phyloP scores from a whole-genome alignment of 805 yeast species.

The Yamadazyma sp. region DNA sequence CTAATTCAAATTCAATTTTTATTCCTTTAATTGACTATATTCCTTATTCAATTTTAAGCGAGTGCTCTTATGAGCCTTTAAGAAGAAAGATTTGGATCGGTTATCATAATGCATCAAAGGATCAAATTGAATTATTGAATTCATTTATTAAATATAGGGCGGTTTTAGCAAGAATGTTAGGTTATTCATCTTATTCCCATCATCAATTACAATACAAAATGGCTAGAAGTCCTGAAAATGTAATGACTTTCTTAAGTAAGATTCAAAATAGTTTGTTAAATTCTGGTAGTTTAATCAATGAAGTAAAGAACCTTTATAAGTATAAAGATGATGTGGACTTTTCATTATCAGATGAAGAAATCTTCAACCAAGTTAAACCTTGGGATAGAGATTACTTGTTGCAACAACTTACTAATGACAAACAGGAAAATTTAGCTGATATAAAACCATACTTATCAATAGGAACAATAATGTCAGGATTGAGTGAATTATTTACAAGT shows the following conservation, averaged over 20 bases:
- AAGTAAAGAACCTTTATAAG: slow-evolving; percentile 49
- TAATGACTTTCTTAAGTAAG: slow-evolving; percentile 60
- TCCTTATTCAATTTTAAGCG: slow-evolving; percentile 62
- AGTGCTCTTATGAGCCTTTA: slow-evolving; percentile 52
- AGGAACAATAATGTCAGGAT: slow-evolving; percentile 82
- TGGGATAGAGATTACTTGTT: slow-evolving; percentile 85
- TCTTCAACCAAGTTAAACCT: slow-evolving; percentile 57
- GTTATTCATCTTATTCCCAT: slow-evolving; percentile 65
- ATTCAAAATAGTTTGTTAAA: slow-evolving; percentile 48
- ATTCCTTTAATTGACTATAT: slow-evolving; percentile 52
- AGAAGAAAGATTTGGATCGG: slow-evolving; percentile 74
- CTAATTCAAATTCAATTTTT: slow-evolving; percentile 10
- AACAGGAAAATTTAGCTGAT: slow-evolving; percentile 27
- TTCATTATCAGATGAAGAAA: slow-evolving; percentile 21
- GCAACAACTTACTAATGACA: slow-evolving; percentile 15
- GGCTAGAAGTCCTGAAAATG: slow-evolving; percentile 81
- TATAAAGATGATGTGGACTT: slow-evolving; percentile 17
- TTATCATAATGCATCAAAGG: slow-evolving; percentile 59
- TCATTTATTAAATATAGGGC: slow-evolving; percentile 64
- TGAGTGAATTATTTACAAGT: slow-evolving; percentile 63
- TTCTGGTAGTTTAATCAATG: slow-evolving; percentile 44
- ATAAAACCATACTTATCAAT: slow-evolving; percentile 75
- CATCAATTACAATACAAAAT: slow-evolving; percentile 86
- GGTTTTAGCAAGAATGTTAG: slow-evolving; percentile 68
- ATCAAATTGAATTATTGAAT: slow-evolving; percentile 60